Conservation (phyloP, 192 early-diverging fungal species). For the Coemansia sp. region DNA sequence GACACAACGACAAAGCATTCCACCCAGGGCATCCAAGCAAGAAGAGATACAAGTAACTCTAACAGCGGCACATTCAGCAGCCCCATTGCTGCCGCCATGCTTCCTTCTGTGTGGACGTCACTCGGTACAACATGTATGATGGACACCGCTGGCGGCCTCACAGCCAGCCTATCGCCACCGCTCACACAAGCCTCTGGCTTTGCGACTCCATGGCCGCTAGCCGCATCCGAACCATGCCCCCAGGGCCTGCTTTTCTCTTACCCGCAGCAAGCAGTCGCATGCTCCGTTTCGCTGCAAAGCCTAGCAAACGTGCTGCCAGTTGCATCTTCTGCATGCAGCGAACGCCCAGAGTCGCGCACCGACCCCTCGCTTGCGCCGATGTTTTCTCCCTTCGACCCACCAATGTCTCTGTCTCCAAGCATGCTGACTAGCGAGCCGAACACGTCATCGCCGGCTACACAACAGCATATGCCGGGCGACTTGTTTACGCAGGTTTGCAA, state of each 20-base stretch:
- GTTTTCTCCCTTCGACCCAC: slow-evolving; percentile 4
- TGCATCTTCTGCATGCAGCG: neutral
- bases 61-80: neutral
- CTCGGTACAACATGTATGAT: neutral
- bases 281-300: neutral
- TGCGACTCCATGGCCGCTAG: neutral
- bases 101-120: neutral
- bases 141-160: neutral
- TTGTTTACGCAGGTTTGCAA: neutral
- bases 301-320: neutral
- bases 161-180: neutral
- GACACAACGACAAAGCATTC: neutral
- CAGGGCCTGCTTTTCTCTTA: neutral
- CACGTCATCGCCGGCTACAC: neutral
- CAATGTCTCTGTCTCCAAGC: neutral
- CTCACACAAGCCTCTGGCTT: neutral
- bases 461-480: neutral
- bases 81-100: neutral
- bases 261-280: neutral
- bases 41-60: neutral
- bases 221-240: neutral
- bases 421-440: neutral
- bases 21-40: neutral
- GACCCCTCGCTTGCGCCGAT: slow-evolving; percentile 4
- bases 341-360: slow-evolving; percentile 2